Conservation (phyloP, 805 yeast species). For the Schwanniomyces polymorphus region DNA sequence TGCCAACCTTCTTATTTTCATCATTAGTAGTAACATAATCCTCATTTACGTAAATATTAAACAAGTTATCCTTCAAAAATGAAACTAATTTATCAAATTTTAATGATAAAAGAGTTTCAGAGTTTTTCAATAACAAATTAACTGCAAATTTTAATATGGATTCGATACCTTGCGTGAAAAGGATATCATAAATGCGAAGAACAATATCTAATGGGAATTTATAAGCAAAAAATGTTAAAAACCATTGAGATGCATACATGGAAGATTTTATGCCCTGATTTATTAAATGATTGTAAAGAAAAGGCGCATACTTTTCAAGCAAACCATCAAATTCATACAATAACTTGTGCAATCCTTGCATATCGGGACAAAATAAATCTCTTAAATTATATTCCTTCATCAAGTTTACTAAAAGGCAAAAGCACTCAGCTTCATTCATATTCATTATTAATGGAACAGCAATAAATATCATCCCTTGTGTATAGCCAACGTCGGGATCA, state of each 20-base stretch:
- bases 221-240: constrained; percentile 90
- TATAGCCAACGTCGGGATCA: constrained; percentile 94
- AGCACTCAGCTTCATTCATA: constrained; percentile 81
- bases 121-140: constrained; percentile 73
- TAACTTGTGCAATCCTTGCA: constrained; percentile 88
- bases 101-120: constrained; percentile 54
- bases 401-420: constrained; percentile 72
- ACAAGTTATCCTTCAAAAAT: constrained; percentile 76
- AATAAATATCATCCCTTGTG: constrained; percentile 97
- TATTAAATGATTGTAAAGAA: constrained; percentile 68
- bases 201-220: constrained; percentile 91
- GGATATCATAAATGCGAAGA: constrained; percentile 80
- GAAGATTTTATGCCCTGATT: constrained; percentile 88
- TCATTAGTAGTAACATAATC: constrained; percentile 23
- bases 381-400: constrained; percentile 87
- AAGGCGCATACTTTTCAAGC: constrained; percentile 74
- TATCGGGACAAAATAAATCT: constrained; percentile 76
- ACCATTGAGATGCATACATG: constrained; percentile 99
- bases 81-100: constrained; percentile 76
- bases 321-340: constrained; percentile 90
- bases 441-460: constrained; percentile 82
- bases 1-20: constrained; percentile 10
- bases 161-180: constrained; percentile 90
- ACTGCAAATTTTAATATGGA: constrained; percentile 81
- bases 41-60: constrained; percentile 61